Evolutionary conservation across 2,329 filamentous ascomycete genomes (phyloP).

Genomic region (Parafenestella ontariensis): DNA sequence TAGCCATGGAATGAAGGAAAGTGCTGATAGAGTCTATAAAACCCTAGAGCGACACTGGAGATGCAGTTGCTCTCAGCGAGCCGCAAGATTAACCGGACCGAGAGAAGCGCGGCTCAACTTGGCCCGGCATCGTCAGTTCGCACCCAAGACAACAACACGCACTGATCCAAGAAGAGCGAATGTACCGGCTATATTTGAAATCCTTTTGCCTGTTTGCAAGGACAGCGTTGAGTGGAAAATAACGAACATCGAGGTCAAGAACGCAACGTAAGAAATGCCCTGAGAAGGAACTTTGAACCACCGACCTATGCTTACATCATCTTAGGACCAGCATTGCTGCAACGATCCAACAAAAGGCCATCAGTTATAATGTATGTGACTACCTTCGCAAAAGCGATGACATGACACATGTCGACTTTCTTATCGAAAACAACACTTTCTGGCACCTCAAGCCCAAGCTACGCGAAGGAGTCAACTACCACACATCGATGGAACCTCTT

Average conservation of each 20-base stretch:
- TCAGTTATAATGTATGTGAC: background rate
- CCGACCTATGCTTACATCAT: background rate
- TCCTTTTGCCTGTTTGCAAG: constrained; percentile 1
- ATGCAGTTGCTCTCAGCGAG: background rate
- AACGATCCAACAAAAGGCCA: background rate
- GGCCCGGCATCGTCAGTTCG: background rate
- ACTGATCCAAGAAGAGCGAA: background rate
- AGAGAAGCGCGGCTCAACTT: background rate
- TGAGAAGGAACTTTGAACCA: background rate
- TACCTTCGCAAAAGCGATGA: background rate
- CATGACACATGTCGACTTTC: background rate
- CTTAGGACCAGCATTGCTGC: background rate
- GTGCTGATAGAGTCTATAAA: constrained; percentile 1
- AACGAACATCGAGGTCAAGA: background rate
- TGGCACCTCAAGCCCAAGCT: background rate
- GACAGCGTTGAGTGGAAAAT: constrained; percentile 1
- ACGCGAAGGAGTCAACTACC: background rate
- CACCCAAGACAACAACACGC: background rate
- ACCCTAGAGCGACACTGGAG: background rate
- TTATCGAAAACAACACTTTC: background rate
- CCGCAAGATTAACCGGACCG: background rate
- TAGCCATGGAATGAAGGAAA: background rate
- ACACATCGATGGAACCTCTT: background rate
- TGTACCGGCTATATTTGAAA: background rate
- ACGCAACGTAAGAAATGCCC: background rate